Percentiles rank a stretch among this genome's conserved stretches.
These are phyloP conservation scores for Hypomontagnella monticulosa DNA, from an alignment of 495 filamentous ascomycete genomes.

Conservation along the genomic window DNA sequence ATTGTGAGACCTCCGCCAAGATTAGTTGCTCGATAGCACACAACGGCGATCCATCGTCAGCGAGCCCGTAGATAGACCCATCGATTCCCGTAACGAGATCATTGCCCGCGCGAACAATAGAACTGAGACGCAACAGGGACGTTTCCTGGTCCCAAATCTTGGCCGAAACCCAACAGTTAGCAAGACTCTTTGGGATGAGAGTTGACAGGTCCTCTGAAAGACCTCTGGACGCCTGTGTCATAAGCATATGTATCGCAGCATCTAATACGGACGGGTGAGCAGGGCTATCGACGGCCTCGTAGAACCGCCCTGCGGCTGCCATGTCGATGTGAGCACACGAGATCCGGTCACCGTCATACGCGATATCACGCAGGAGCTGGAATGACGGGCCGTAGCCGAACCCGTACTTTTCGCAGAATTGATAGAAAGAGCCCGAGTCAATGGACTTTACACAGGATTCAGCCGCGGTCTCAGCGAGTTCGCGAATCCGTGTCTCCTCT, in stretches of 20 bases:
- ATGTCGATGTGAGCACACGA: constrained; percentile 10
- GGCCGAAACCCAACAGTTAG: constrained; percentile 35
- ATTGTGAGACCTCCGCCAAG: constrained; percentile 3
- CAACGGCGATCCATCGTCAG: constrained; percentile 32
- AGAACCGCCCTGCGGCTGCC: not conserved
- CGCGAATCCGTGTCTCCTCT: too few species aligned
- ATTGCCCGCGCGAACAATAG: too few species aligned
- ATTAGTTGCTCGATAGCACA: constrained; percentile 13
- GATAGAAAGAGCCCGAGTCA: too few species aligned
- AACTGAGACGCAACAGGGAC: not conserved
- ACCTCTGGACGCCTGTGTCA: constrained; percentile 12
- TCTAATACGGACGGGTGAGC: constrained; percentile 52
- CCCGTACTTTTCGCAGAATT: too few species aligned
- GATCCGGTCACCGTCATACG: too few species aligned
- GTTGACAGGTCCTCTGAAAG: constrained; percentile 3
- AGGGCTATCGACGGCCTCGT: not conserved
- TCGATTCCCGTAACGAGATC: not conserved
- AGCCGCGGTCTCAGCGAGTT: too few species aligned
- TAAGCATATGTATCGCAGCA: constrained; percentile 43
- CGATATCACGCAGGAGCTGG: too few species aligned
- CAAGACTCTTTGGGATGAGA: constrained; percentile 24
- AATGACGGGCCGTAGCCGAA: too few species aligned
- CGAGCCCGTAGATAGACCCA: constrained; percentile 21
- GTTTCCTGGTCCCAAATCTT: constrained; percentile 29
- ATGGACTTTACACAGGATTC: too few species aligned